Evolutionary conservation across 2,329 filamentous ascomycete genomes (phyloP).

Genomic region (Cladophialophora bantiana): DNA sequence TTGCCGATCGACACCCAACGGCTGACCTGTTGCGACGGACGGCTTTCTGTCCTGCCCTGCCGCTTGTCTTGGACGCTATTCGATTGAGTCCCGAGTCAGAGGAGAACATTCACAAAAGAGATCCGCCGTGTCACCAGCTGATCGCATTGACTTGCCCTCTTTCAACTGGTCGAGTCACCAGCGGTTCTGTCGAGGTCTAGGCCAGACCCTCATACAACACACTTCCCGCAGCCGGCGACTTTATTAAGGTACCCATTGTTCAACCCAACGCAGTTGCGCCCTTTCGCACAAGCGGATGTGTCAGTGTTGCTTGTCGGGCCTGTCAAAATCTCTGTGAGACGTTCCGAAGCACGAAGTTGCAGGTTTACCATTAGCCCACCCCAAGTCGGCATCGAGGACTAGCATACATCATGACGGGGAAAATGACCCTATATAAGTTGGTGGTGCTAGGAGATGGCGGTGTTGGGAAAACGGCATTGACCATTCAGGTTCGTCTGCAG

Average conservation of each 20-base stretch:
- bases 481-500: constrained; percentile 68
- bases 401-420: constrained; percentile 73
- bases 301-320: constrained; percentile 3
- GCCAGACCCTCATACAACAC: constrained; percentile 13
- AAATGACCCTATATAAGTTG: constrained; percentile 95
- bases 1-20: background rate
- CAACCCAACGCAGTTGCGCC: constrained; percentile 21
- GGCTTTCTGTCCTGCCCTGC: background rate
- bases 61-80: background rate
- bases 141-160: constrained; percentile 7
- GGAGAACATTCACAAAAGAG: constrained; percentile 7
- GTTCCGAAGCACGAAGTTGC: constrained; percentile 16
- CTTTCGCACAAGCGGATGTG: constrained; percentile 24
- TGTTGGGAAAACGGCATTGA: constrained; percentile 91
- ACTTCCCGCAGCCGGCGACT: constrained; percentile 3
- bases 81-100: background rate
- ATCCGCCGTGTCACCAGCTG: constrained; percentile 13
- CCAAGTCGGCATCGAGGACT: constrained; percentile 26
- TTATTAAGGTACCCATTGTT: background rate
- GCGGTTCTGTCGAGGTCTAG: constrained; percentile 30
- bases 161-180: constrained; percentile 7
- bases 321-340: constrained; percentile 19
- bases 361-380: constrained; percentile 1
- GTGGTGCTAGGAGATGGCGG: constrained; percentile 94
- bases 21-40: background rate